Base-by-base conservation (phyloP, 2,329 filamentous ascomycete genomes). In the Colletotrichum ledebouriae region DNA sequence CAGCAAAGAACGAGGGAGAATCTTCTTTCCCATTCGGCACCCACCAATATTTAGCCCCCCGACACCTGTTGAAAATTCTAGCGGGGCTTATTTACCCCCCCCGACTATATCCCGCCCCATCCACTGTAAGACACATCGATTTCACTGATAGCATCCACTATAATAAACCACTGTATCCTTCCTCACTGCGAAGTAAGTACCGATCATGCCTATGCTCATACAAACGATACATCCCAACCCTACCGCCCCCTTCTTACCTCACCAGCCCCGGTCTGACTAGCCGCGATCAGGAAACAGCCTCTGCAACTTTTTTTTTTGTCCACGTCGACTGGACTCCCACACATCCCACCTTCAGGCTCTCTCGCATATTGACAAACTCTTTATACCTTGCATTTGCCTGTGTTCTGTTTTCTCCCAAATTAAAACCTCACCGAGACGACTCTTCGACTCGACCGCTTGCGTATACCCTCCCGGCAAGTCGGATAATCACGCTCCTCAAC, bases 21-120 rank as follows among this genome's bases (percentile, higher is more conserved):
- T 70, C 63, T 71, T 71, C 70, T 71, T 71, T 71, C 47, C 64
- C 58, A 61, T 71, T 71, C 70, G 64, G 59, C 59, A 47, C 49
- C 63, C 59, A 65, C 65, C 57, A 59, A 37, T 65, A 68, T 68
- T 59, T 64, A 68, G 65, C 55, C 53, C 42, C 33, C 17, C 37
- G 57, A 57, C 41, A 57, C 39, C 47, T 65, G 37, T 47, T 47
- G 39, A 37, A 53, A 65, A 65, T 56, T 53, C 46, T 41, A 33
- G n/a, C 20, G 37, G 59, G 39, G 53, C 37, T 33, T 9, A 3
- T 13, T 25, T 25, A 25, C 15, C 44, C 37, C 41, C 44, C 44
- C n/a, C 33, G 17, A 17, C 11, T 41, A 57, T 47, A 3, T 22
- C 37, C 37, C 46, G 56, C 25, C 13, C 39, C 25, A 20, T 29